These are phyloP conservation scores for Hericium coralloides DNA, from an alignment of 768 basidiomycete species.

Conservation along the genomic window DNA sequence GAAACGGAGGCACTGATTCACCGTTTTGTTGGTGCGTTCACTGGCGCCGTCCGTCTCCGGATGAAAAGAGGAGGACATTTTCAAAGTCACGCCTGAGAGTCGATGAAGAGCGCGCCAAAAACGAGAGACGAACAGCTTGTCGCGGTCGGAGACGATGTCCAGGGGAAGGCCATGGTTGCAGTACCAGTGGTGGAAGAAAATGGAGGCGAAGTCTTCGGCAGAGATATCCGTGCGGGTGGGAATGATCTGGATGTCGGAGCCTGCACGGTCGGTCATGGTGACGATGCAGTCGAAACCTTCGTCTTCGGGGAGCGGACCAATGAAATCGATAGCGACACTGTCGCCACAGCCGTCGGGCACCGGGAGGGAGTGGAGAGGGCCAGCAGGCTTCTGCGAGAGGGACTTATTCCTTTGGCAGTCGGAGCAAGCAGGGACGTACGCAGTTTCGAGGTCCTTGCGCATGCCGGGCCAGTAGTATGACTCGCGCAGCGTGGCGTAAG, in stretches of 20 bases:
- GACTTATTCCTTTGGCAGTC: conserved; percentile 25
- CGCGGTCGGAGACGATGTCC: conserved; percentile 9
- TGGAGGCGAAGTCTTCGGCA: conserved; percentile 11
- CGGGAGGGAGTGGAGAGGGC: conserved; percentile 19
- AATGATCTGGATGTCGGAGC: conserved; percentile 8
- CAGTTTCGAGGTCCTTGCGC: conserved; percentile 12
- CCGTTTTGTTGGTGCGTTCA: conserved; percentile 22
- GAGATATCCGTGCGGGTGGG: conserved; percentile 5
- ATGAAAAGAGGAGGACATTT: conserved; percentile 27
- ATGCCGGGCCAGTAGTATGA: background rate
- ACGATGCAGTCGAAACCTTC: conserved; percentile 18
- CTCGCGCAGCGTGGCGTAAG: background rate
- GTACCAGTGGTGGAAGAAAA: conserved; percentile 23
- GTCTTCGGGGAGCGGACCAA: conserved; percentile 22
- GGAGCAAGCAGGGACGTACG: conserved; percentile 21
- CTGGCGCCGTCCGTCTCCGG: conserved; percentile 29
- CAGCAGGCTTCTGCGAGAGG: conserved; percentile 11
- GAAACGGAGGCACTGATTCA: conserved; percentile 17
- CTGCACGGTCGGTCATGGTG: conserved; percentile 17
- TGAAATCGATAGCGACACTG: conserved; percentile 21
- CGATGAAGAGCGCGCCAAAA: conserved; percentile 26
- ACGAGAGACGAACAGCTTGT: conserved; percentile 21
- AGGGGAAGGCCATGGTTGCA: conserved; percentile 22
- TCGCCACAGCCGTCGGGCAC: conserved; percentile 15
- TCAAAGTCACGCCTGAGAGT: conserved; percentile 20